These are phyloP conservation scores for Endothia cerciana DNA, from an alignment of 2,329 filamentous ascomycete genomes.

Conservation along the genomic window DNA sequence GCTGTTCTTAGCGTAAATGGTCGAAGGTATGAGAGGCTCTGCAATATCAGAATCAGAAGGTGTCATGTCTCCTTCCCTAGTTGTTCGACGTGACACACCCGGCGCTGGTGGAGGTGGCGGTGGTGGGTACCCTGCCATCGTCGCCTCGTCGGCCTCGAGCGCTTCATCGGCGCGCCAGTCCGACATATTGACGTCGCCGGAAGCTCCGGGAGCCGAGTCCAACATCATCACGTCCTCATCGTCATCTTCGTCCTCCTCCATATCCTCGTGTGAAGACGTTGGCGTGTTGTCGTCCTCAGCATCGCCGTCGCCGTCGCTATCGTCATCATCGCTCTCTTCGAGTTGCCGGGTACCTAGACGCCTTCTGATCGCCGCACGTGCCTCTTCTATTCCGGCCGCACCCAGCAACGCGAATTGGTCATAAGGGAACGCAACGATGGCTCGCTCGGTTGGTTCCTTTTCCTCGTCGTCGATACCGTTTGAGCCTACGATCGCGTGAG, in stretches of 20 bases:
- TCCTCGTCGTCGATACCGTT: constrained; percentile 84
- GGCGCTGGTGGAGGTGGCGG: constrained; percentile 65
- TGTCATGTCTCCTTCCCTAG: constrained; percentile 64
- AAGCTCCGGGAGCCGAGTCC: constrained; percentile 51
- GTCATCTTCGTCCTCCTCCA: constrained; percentile 46
- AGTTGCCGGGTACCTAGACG: constrained; percentile 17
- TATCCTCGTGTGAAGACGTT: constrained; percentile 38
- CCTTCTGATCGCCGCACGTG: constrained; percentile 31
- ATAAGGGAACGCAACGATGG: constrained; percentile 43
- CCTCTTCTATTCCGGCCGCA: constrained; percentile 36
- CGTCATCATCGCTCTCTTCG: constrained; percentile 45
- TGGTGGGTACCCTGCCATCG: constrained; percentile 74
- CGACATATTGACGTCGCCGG: constrained; percentile 48
- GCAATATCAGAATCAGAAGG: constrained; percentile 75
- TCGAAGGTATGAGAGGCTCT: constrained; percentile 66
- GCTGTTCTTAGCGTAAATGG: constrained; percentile 65
- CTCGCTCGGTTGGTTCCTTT: constrained; percentile 49
- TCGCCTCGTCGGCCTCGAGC: constrained; percentile 76
- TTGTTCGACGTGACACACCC: constrained; percentile 47
- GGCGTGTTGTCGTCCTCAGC: constrained; percentile 42
- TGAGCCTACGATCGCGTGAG: constrained; percentile 76
- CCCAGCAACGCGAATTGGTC: constrained; percentile 38
- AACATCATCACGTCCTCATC: constrained; percentile 63
- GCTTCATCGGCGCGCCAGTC: constrained; percentile 66
- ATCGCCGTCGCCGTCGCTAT: constrained; percentile 53